Percentiles rank a stretch among this genome's conserved stretches.
These are phyloP conservation scores for Pythium guiyangense DNA, from an alignment of 352 stramenopile species.

Conservation along the genomic window DNA sequence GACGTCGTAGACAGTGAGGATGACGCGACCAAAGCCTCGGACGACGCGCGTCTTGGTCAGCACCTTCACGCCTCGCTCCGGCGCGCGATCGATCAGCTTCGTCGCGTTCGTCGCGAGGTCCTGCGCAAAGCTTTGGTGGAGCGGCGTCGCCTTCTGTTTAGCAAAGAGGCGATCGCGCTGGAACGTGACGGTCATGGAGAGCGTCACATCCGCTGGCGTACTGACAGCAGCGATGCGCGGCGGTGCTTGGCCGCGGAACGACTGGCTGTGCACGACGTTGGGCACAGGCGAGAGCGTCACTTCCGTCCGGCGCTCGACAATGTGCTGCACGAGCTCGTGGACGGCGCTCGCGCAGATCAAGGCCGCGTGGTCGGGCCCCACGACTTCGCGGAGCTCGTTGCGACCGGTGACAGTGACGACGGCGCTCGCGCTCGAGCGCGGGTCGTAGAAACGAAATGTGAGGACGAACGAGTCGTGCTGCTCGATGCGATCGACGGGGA, in stretches of 20 bases:
- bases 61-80: slow-evolving; percentile 53
- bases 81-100: slow-evolving; percentile 58
- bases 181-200: slow-evolving; percentile 33
- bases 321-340: slow-evolving; percentile 49
- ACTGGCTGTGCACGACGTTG: slow-evolving; percentile 10
- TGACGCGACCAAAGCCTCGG: slow-evolving; percentile 26
- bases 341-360: slow-evolving; percentile 38
- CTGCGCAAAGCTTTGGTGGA: slow-evolving; percentile 23
- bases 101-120: slow-evolving; percentile 33
- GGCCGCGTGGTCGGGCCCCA: slow-evolving; percentile 38
- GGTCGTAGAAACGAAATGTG: slow-evolving; percentile 59
- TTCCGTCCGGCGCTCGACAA: slow-evolving; percentile 40
- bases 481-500: slow-evolving; percentile 40
- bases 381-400: slow-evolving; percentile 52
- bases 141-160: slow-evolving; percentile 63
- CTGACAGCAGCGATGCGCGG: not conserved
- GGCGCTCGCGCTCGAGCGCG: slow-evolving; percentile 26
- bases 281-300: slow-evolving; percentile 11
- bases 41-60: slow-evolving; percentile 42
- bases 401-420: slow-evolving; percentile 27
- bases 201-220: not conserved
- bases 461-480: slow-evolving; percentile 55
- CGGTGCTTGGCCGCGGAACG: slow-evolving; percentile 8
- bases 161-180: slow-evolving; percentile 52
- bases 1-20: slow-evolving; percentile 64